These are phyloP conservation scores for Clonostachys rosea DNA, from an alignment of 2,329 filamentous ascomycete genomes.

Conservation along the genomic window DNA sequence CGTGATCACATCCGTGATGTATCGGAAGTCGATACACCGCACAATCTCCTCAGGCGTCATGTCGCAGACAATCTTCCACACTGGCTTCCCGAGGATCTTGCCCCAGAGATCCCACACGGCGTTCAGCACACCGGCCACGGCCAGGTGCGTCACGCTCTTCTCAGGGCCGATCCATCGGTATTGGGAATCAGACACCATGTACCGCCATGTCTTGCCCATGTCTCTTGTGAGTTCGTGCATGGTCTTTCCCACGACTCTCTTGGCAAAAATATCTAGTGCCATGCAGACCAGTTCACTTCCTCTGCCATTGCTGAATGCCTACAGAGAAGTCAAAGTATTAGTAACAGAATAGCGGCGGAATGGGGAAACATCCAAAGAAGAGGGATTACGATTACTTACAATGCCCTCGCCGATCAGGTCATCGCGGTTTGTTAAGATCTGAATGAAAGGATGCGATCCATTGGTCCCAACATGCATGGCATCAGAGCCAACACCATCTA, in stretches of 20 bases:
- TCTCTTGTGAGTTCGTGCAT: conserved; percentile 72
- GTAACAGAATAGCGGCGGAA: too few relatives aligned
- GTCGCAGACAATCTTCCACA: conserved; percentile 85
- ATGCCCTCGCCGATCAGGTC: conserved; percentile 70
- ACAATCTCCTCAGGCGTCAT: conserved; percentile 89
- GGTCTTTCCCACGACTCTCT: conserved; percentile 70
- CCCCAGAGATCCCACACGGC: conserved; percentile 96
- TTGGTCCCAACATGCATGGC: conserved; percentile 93
- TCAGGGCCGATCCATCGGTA: conserved; percentile 92
- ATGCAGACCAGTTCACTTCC: conserved; percentile 90
- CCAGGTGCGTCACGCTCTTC: conserved; percentile 90
- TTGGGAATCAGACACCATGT: conserved; percentile 84
- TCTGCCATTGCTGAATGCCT: conserved; percentile 80
- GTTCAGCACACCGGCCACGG: conserved; percentile 83
- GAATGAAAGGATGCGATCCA: conserved; percentile 89
- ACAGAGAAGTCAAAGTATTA: too few relatives aligned
- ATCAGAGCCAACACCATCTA: conserved; percentile 91
- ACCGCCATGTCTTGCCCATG: conserved; percentile 86
- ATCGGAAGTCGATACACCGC: conserved; percentile 85
- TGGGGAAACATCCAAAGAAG: too few relatives aligned
- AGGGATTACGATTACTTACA: conserved; percentile 34
- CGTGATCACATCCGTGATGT: conserved; percentile 88
- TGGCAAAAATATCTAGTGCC: conserved; percentile 73
- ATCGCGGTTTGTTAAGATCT: conserved; percentile 71
- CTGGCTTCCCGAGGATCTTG: conserved; percentile 78